Evolutionary conservation across 805 yeast genomes (phyloP), one percentile per base, ranked within the genome.

Genomic region (Saccharomycopsis guyanensis): DNA sequence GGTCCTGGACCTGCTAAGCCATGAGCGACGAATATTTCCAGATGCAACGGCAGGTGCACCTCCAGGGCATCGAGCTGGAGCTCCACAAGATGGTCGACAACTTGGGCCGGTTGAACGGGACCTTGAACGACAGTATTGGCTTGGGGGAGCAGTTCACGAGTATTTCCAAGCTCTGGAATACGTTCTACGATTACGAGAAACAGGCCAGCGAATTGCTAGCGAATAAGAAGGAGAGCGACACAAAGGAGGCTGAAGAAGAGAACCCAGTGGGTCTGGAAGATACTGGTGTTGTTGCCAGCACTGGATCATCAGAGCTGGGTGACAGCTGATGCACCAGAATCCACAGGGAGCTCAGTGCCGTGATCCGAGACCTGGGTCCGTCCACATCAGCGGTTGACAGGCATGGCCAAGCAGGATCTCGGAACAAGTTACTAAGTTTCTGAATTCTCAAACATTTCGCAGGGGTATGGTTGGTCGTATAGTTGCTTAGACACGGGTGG

Each of bases 61-160:
- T 45, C 15, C 33, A 41, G 24, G 46, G 38, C 34, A 49, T 49
- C 27, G 23, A 27, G 4, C 25, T 7, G 3, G 52, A 49, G 20
- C 32, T 49, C 33, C 19, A 27, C 13, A 37, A 35, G 27, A 20
- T 48, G 7, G 18, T 44, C 5, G 34, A 15, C 10, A 40, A 40
- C 37, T 5, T 40, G 8, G 22, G 20, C n/a, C 12, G 23, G 16
- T 7, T 41, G 19, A 88, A 63, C 66, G 88, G 76, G 65, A 83
- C 31, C 24, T 42, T 50, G 31, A 43, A 47, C 15, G 53, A 50
- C 20, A 34, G 48, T 1, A 27, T 44, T 10, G 39, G 31, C 6
- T 42, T 50, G 12, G 53, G 49, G 3, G 46, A 44, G 20, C 53
- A 50, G 40, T 50, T 50, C 40, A 41, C 40, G 13, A 50, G 48